Conservation (phyloP, 208 protist genomes). For the Leishmania arabica region DNA sequence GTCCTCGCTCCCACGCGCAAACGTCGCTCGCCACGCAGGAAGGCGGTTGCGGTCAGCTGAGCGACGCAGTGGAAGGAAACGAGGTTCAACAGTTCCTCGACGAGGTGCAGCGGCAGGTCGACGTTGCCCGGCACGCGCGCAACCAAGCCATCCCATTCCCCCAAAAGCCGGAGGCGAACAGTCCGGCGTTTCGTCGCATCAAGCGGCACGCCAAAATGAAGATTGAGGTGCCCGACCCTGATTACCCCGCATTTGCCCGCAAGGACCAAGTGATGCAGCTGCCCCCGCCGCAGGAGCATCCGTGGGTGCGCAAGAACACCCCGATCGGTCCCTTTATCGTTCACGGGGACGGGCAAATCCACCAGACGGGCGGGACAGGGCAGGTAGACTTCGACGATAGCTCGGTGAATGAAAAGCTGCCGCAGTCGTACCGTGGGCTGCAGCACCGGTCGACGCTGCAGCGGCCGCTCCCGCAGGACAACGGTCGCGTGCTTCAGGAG, state of each 20-base stretch:
- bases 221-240: slow-evolving; percentile 43
- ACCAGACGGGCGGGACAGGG: slow-evolving; percentile 65
- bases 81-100: slow-evolving; percentile 71
- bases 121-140: slow-evolving; percentile 33
- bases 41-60: not conserved
- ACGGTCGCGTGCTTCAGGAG: slow-evolving; percentile 75
- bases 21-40: not conserved
- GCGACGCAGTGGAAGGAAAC: slow-evolving; percentile 21
- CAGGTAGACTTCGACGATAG: slow-evolving; percentile 84
- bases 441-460: slow-evolving; percentile 69
- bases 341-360: slow-evolving; percentile 84
- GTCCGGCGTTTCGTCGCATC: slow-evolving; percentile 68
- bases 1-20: not conserved
- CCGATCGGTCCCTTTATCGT: slow-evolving; percentile 74
- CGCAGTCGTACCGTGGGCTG: slow-evolving; percentile 60
- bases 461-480: slow-evolving; percentile 60
- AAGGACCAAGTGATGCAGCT: slow-evolving; percentile 54
- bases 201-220: slow-evolving; percentile 61
- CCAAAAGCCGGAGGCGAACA: slow-evolving; percentile 59
- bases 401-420: slow-evolving; percentile 32
- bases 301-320: slow-evolving; percentile 73
- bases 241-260: slow-evolving; percentile 62
- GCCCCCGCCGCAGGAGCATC: slow-evolving; percentile 60
- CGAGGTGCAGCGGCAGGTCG: slow-evolving; percentile 53
- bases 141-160: slow-evolving; percentile 74